Evolutionary conservation across 1,284 basidiomycete species (phyloP).

Genomic region (Inonotus obliquus): DNA sequence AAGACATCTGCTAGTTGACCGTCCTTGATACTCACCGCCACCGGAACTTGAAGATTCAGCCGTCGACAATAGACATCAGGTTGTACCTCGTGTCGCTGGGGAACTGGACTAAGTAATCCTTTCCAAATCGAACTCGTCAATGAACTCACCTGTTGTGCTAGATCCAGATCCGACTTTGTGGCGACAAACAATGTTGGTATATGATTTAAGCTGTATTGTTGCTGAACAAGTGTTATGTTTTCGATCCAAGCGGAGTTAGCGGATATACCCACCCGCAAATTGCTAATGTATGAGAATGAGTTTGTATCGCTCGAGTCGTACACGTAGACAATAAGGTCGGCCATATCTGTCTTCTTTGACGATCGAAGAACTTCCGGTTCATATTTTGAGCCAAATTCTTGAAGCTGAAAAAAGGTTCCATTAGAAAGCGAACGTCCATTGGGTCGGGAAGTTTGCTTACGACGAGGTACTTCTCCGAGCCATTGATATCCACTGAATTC

Average conservation of each 20-base stretch:
- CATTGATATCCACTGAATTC: constrained; percentile 91
- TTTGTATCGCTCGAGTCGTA: constrained; percentile 98
- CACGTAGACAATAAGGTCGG: constrained; percentile 93
- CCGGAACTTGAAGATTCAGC: constrained; percentile 80
- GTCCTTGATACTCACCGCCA: constrained; percentile 85
- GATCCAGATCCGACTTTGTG: constrained; percentile 95
- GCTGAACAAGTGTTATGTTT: constrained; percentile 43
- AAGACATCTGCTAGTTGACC: constrained; percentile 88
- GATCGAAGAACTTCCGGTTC: constrained; percentile 89
- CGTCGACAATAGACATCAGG: constrained; percentile 94
- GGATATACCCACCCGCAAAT: constrained; percentile 68
- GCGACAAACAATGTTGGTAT: constrained; percentile 97
- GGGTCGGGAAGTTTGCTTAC: constrained; percentile 44
- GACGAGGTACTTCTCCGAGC: constrained; percentile 93
- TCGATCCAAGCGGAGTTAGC: neutral
- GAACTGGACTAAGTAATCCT: neutral
- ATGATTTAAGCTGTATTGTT: constrained; percentile 94
- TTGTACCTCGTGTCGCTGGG: constrained; percentile 92
- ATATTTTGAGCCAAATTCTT: constrained; percentile 96
- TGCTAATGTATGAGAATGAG: constrained; percentile 97
- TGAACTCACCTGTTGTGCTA: constrained; percentile 78
- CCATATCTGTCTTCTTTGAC: constrained; percentile 85
- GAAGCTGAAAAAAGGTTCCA: constrained; percentile 51
- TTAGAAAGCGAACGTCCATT: constrained; percentile 2
- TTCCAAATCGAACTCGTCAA: constrained; percentile 7